These are phyloP conservation scores for Podochytrium sp. DNA, from an alignment of 192 early-diverging fungal species.

Conservation along the genomic window DNA sequence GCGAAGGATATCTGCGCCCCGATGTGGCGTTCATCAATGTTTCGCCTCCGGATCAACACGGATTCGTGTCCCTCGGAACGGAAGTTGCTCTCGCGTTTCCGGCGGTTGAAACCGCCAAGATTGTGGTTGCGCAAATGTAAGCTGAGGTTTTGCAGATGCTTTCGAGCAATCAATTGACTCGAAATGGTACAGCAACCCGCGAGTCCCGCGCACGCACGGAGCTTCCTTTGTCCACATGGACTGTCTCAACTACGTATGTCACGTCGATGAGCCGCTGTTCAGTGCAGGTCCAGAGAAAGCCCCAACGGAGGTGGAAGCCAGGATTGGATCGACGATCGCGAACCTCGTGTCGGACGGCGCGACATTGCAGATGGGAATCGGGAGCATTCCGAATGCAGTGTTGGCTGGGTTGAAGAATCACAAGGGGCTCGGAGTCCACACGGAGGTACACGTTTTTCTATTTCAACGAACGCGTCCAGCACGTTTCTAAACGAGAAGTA, in stretches of 20 bases:
- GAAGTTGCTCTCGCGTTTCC: slow-evolving; percentile 47
- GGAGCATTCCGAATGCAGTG: slow-evolving; percentile 55
- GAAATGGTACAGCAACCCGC: slow-evolving; percentile 30
- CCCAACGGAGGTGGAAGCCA: slow-evolving; percentile 36
- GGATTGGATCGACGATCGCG: slow-evolving; percentile 52
- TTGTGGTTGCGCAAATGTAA: slow-evolving; percentile 52
- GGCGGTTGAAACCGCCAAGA: slow-evolving; percentile 46
- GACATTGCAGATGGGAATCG: slow-evolving; percentile 58
- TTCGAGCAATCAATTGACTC: not conserved
- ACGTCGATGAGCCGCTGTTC: slow-evolving; percentile 43
- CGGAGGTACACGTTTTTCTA: slow-evolving; percentile 27
- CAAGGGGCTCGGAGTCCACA: slow-evolving; percentile 58
- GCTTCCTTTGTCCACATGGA: slow-evolving; percentile 47
- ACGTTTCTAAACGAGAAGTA: not conserved
- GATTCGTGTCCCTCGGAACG: slow-evolving; percentile 47
- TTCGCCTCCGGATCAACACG: slow-evolving; percentile 54
- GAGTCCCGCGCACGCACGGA: slow-evolving; percentile 49
- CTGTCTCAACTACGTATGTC: slow-evolving; percentile 48
- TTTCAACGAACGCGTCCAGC: not conserved
- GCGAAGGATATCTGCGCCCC: slow-evolving; percentile 32
- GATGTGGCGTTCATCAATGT: slow-evolving; percentile 58
- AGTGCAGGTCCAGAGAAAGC: not conserved
- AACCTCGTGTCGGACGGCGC: slow-evolving; percentile 51
- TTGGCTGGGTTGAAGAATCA: slow-evolving; percentile 45
- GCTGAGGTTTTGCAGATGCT: not conserved